Percentiles rank a stretch among this genome's conserved stretches.
These are phyloP conservation scores for Skeletonema potamos DNA, from an alignment of 108 stramenopile genomes.

Conservation along the genomic window DNA sequence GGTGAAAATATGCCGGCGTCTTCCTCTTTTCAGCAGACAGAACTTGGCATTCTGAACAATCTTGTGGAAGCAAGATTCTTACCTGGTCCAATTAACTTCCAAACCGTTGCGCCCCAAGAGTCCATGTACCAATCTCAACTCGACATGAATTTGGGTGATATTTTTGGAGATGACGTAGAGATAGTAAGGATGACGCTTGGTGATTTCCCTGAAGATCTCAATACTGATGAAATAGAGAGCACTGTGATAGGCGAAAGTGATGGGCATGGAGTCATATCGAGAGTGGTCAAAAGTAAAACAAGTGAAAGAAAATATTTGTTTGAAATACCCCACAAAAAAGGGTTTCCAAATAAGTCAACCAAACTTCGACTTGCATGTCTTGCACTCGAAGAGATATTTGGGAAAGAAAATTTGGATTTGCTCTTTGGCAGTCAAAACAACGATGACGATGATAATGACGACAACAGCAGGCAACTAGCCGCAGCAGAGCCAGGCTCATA, in stretches of 20 bases:
- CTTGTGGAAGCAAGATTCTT: constrained; percentile 56
- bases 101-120: constrained; percentile 8
- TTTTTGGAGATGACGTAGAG: constrained; percentile 34
- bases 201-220: constrained; percentile 7
- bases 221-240: constrained; percentile 3
- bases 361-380: constrained; percentile 59
- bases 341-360: constrained; percentile 16
- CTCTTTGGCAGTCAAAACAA: constrained; percentile 29
- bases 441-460: constrained; percentile 15
- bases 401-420: constrained; percentile 36
- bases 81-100: constrained; percentile 53
- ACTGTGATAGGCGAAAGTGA: constrained; percentile 26
- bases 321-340: constrained; percentile 34
- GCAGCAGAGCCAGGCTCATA: constrained; percentile 62
- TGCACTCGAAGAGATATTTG: constrained; percentile 68
- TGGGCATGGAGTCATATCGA: constrained; percentile 38
- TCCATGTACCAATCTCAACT: constrained; percentile 28
- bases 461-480: constrained; percentile 41
- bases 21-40: constrained; percentile 9
- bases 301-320: constrained; percentile 28
- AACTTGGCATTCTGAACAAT: constrained; percentile 52
- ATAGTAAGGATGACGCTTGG: constrained; percentile 41
- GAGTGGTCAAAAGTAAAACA: constrained; percentile 22
- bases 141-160: constrained; percentile 5
- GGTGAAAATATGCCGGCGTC: not conserved